Percentiles rank a stretch among this genome's conserved stretches.
These are phyloP conservation scores for Neurospora tetrasperma DNA, from an alignment of 495 filamentous ascomycete species.

Conservation along the genomic window DNA sequence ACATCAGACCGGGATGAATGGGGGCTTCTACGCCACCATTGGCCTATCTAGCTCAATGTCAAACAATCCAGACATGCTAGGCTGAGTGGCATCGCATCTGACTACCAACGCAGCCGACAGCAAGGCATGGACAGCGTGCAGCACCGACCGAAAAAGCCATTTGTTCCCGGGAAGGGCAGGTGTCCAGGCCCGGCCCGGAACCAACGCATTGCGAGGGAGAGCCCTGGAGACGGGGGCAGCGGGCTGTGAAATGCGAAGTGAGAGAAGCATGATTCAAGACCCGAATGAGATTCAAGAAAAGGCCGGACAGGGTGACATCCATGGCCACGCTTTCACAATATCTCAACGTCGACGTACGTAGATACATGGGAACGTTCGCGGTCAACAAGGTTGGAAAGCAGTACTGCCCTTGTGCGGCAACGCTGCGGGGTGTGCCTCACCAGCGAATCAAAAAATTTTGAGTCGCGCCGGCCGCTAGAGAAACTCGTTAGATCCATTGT, in stretches of 20 bases:
- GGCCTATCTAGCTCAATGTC: neutral
- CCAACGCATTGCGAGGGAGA: neutral
- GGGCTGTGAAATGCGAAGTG: neutral
- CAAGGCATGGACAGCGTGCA: neutral
- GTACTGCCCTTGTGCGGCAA: neutral
- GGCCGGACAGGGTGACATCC: neutral
- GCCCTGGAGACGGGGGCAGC: neutral
- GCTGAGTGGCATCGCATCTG: neutral
- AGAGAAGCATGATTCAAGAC: neutral
- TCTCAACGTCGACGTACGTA: neutral
- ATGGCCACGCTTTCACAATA: neutral
- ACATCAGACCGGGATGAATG: neutral
- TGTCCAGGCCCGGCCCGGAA: neutral
- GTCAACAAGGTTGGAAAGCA: neutral
- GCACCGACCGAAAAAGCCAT: neutral
- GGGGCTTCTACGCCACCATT: neutral
- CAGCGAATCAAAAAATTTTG: constrained; percentile 4
- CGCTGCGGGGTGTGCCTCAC: neutral
- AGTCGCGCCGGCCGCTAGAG: constrained; percentile 7
- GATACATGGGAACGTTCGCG: neutral
- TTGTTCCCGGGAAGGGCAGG: neutral
- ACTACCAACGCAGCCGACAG: neutral
- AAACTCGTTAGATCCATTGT: constrained; percentile 3
- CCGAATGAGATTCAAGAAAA: neutral
- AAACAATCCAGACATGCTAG: neutral